Conservation (phyloP, 106 monocot genomes). For the Iris macrosiphon region DNA sequence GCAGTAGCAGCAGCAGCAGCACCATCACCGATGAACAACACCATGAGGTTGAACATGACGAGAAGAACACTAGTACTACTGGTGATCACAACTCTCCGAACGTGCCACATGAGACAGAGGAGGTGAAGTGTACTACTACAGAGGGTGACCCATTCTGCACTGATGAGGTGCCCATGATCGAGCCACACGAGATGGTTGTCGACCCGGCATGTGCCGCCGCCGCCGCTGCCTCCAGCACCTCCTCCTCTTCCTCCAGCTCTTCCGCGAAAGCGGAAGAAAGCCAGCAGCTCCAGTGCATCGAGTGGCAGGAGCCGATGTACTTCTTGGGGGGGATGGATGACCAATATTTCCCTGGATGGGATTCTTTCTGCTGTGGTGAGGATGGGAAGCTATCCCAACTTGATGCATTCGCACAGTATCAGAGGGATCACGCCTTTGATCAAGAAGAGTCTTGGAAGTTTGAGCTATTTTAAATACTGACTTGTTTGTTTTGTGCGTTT, state of each 20-base stretch:
- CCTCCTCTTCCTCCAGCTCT: neutral
- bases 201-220: slow-evolving; percentile 17
- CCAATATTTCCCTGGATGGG: slow-evolving; percentile 17
- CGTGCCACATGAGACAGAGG: too few relatives aligned
- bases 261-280: slow-evolving; percentile 4
- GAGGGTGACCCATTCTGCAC: too few relatives aligned
- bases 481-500: neutral
- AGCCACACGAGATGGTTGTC: slow-evolving; percentile 24
- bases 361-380: slow-evolving; percentile 10
- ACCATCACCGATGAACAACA: neutral
- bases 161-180: slow-evolving; percentile 38
- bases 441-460: slow-evolving; percentile 12
- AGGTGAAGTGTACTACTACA: too few relatives aligned
- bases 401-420: neutral
- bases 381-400: neutral
- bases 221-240: neutral
- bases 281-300: slow-evolving; percentile 14
- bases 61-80: too few relatives aligned
- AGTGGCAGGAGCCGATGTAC: slow-evolving; percentile 38
- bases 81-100: too few relatives aligned
- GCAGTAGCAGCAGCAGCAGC: neutral
- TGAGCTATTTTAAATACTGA: slow-evolving; percentile 10
- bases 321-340: slow-evolving; percentile 24
- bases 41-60: too few relatives aligned
- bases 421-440: slow-evolving; percentile 7